phyloP scores from a whole-genome alignment of 805 yeast genomes.

The Naumovozyma baii region DNA sequence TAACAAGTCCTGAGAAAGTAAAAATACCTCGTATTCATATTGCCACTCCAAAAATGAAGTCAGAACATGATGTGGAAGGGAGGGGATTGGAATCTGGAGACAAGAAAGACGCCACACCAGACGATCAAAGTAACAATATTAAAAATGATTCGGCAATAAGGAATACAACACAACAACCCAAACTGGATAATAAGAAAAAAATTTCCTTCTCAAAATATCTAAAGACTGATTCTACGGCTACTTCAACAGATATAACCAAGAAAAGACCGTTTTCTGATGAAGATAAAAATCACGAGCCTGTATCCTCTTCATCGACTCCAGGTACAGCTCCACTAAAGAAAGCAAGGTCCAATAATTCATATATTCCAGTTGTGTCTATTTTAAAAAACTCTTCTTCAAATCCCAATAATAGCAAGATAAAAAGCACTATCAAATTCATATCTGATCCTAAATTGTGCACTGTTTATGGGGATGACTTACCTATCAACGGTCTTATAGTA shows the following conservation, averaged over 20 bases:
- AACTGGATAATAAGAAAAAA: slow-evolving; percentile 14
- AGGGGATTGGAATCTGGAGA: not conserved
- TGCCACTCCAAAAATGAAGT: not conserved
- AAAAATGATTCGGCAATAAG: not conserved
- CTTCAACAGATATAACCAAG: slow-evolving; percentile 8
- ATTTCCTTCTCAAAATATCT: slow-evolving; percentile 29
- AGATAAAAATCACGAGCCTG: not conserved
- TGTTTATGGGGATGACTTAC: slow-evolving; percentile 29
- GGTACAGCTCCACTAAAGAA: not conserved
- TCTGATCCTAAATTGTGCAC: slow-evolving; percentile 21
- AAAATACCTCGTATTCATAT: not conserved
- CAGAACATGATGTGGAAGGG: too few relatives aligned
- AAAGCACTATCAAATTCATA: slow-evolving; percentile 17
- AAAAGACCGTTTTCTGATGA: slow-evolving; percentile 11
- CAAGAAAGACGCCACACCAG: not conserved
- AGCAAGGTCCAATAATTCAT: not conserved
- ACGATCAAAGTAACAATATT: not conserved
- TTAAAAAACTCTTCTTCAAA: slow-evolving; percentile 17
- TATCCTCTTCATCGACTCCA: not conserved
- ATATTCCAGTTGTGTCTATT: slow-evolving; percentile 14
- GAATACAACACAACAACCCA: not conserved
- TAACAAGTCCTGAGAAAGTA: not conserved
- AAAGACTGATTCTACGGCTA: slow-evolving; percentile 19
- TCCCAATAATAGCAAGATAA: slow-evolving; percentile 2
- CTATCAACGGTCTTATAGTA: slow-evolving; percentile 21